A percentile compares a stretch with the other conserved stretches of the same genome.
Conservation (phyloP, 2,329 filamentous ascomycete genomes). For the Penicillium sp. region DNA sequence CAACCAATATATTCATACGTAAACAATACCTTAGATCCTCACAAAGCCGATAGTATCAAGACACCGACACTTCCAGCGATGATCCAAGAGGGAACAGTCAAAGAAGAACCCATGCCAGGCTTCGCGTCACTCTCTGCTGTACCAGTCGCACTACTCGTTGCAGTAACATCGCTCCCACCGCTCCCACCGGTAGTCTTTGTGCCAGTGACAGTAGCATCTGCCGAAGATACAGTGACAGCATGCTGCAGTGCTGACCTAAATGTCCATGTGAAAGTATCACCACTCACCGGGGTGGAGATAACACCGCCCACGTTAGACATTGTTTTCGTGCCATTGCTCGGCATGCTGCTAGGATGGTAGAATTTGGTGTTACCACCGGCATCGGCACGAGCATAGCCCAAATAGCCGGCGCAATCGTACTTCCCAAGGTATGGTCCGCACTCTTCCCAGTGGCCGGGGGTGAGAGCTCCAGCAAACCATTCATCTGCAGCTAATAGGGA, state of each 20-base stretch:
- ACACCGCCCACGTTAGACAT: slow-evolving; percentile 12
- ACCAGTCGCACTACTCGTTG: background rate
- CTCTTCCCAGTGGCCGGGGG: slow-evolving; percentile 10
- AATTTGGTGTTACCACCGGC: slow-evolving; percentile 13
- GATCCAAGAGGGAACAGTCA: background rate
- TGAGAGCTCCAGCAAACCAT: background rate
- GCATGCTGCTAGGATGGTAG: slow-evolving; percentile 11
- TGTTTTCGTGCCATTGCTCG: slow-evolving; percentile 17
- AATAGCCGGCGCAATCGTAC: slow-evolving; percentile 16
- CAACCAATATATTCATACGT: background rate
- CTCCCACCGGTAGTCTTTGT: background rate
- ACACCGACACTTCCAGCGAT: background rate
- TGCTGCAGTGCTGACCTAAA: background rate
- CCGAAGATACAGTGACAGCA: slow-evolving; percentile 11
- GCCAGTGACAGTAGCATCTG: slow-evolving; percentile 1
- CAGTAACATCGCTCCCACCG: background rate
- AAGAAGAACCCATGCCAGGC: background rate
- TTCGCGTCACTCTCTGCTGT: slow-evolving; percentile 4
- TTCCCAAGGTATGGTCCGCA: slow-evolving; percentile 15
- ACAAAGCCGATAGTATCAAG: background rate
- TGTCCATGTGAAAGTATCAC: slow-evolving; percentile 18
- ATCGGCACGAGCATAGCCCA: slow-evolving; percentile 13
- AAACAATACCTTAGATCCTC: background rate
- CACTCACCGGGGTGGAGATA: slow-evolving; percentile 18
- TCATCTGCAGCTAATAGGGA: slow-evolving; percentile 8